Base-by-base conservation (phyloP, 148 eudicot genomes). In the Nepenthes gracilis region DNA sequence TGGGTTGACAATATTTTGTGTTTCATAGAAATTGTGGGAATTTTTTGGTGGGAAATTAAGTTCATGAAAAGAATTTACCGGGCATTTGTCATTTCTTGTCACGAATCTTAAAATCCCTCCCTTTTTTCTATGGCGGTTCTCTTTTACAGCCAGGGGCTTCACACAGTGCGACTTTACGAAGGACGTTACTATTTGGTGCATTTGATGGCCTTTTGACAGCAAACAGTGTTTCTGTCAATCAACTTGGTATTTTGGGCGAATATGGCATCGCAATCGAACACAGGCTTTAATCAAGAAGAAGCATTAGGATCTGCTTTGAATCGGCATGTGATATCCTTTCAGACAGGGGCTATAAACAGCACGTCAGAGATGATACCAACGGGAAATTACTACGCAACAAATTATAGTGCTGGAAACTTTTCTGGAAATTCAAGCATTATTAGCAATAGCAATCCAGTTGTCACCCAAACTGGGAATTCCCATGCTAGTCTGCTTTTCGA, bases 191-290 rank as follows among this genome's bases (percentile, higher is more conserved):
- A 48, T 43, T 55, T 6, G 53, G 8, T 36, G 36, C 57, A 66
- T 33, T 47, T 34, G 62, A 38, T 62, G 56, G 45, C 9, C 5
- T 38, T 51, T 51, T 62, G 57, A 51, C 9, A 52, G 34, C 43
- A 36, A 51, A 13, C 38, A 36, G 47, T n/a, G 35, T 36, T 55
- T 12, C 35, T 14, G 5, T 9, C 38, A 12, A 33, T 59, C 23
- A 43, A 54, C 40, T 67, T 11, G 70, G 11, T 38, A 2, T 34
- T 43, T n/a, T 54, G 37, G 45, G 38, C 32, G 58, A 62, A 66
- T 61, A 85, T 85, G 91, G 81, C 81, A 8, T 75, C 80, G 2
- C 78, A 83, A 63, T 75, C 94, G 13, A 83, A 83, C 70, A 43
- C 78, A 11, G 84, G 96, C 54, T 88, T 80, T 75, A 81, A 65